Conservation (phyloP, 1,139 yeast species). For the Zygosaccharomyces sapae region DNA sequence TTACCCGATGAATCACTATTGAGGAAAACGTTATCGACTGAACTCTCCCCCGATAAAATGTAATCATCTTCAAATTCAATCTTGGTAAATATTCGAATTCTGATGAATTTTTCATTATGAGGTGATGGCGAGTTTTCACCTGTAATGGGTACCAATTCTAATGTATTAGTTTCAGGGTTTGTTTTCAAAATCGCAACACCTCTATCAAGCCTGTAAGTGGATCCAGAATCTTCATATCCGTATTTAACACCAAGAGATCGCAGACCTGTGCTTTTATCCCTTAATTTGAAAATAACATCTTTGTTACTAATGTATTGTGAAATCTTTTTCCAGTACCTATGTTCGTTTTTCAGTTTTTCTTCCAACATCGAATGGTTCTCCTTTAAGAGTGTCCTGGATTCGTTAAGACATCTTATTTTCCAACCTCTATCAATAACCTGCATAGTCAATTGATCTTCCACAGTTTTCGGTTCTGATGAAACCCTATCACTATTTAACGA, state of each 20-base stretch:
- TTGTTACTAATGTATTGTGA: slow-evolving; percentile 46
- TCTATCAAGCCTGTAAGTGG: slow-evolving; percentile 59
- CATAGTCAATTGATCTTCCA: slow-evolving; percentile 23
- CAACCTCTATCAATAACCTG: slow-evolving; percentile 67
- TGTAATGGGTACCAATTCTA: slow-evolving; percentile 40
- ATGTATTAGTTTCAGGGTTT: slow-evolving; percentile 35
- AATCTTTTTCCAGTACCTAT: slow-evolving; percentile 64
- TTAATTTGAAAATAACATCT: slow-evolving; percentile 69
- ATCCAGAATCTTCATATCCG: slow-evolving; percentile 90
- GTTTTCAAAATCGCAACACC: slow-evolving; percentile 67
- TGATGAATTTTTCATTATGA: slow-evolving; percentile 38
- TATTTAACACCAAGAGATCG: slow-evolving; percentile 68
- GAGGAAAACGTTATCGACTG: slow-evolving; percentile 21
- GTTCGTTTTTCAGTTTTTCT: slow-evolving; percentile 58
- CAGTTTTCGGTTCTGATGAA: slow-evolving; percentile 19
- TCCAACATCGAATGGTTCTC: slow-evolving; percentile 50
- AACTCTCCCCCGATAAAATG: slow-evolving; percentile 37
- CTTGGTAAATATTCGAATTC: slow-evolving; percentile 52
- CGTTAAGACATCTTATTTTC: slow-evolving; percentile 68
- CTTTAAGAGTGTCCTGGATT: slow-evolving; percentile 52
- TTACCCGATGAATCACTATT: slow-evolving; percentile 16
- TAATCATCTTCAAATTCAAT: slow-evolving; percentile 53
- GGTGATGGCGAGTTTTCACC: slow-evolving; percentile 24
- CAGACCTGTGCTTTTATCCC: slow-evolving; percentile 49
- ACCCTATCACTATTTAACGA: slow-evolving; percentile 69